Base-by-base conservation (phyloP, 1,284 basidiomycete species). In the Mycena sp. region DNA sequence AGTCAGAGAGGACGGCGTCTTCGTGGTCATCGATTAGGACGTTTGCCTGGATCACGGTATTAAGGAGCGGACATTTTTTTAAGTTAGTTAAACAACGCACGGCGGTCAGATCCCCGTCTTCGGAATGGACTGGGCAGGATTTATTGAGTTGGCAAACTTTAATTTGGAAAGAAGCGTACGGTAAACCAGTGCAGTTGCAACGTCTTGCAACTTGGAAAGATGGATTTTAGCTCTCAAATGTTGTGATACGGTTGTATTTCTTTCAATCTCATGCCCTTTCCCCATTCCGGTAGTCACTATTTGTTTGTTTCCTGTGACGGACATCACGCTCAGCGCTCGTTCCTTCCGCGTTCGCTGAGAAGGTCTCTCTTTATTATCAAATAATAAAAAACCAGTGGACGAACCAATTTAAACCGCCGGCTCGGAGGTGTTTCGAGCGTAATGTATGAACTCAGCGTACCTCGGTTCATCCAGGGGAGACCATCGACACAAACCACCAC, bases 401-500 rank as follows among this genome's bases (percentile, higher is more conserved):
- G 21, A 4, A 25, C 11, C 28, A 56, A 37, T 17, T 45, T 43
- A 4, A 30, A n/a, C 14, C 30, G 29, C 41, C 46, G 4, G 41
- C 46, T 35, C 3, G 12, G 32, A 12, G 41, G 2, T 10, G 41
- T 45, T 17, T 46, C 28, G 56, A 19, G 37, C 2, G 21, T 46
- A 21, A 38, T 26, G 32, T 6, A 51, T n/a, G n/a, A 6, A 19
- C 45, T 58, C 32, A 58, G 56, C 21, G 56, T 35, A 49, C 45
- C 56, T 26, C 56, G 45, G 4, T 58, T 45, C 56, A 58, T 58
- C 56, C 56, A 58, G 19, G 56, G 19, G 5, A 51, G 10, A 58
- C n/a, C 56, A 58, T 58, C 14, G 56, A 58, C 56, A 58, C 38
- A 26, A 26, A 50, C 29, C 9, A 14, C 26, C 56, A n/a, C n/a